Conservation (phyloP, 129 eudicot genomes). For the Smallanthus sonchifolius region DNA sequence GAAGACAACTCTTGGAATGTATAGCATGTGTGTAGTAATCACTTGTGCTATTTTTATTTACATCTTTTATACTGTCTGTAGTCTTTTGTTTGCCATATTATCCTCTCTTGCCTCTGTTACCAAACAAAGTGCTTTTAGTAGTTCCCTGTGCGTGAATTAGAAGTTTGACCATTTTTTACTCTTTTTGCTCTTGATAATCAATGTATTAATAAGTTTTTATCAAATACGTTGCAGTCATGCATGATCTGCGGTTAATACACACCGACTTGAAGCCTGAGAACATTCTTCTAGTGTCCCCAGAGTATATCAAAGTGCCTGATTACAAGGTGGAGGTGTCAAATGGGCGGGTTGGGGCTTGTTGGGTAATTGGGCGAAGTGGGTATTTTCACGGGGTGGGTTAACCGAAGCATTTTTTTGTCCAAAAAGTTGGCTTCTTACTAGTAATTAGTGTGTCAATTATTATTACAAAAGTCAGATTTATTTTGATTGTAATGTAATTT, state of each 20-base stretch:
- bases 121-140: background rate
- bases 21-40: conserved; percentile 79
- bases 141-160: background rate
- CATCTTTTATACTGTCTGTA: background rate
- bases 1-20: conserved; percentile 90
- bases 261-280: conserved; percentile 93
- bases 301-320: conserved; percentile 62
- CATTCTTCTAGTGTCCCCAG: conserved; percentile 71
- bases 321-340: conserved; percentile 44
- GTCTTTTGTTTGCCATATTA: background rate
- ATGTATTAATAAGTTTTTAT: background rate
- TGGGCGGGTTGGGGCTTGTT: background rate
- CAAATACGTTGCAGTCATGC: conserved; percentile 59
- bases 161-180: background rate
- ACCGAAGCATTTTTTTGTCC: background rate
- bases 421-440: background rate
- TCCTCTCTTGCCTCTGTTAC: conserved; percentile 4
- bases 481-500: background rate
- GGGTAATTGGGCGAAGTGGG: background rate
- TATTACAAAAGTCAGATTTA: background rate
- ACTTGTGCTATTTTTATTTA: conserved; percentile 15
- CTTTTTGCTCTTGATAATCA: background rate
- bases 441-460: background rate
- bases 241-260: conserved; percentile 73
- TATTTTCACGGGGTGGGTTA: background rate